phyloP scores from a whole-genome alignment of 805 yeast genomes.

The Barnettozyma californica region DNA sequence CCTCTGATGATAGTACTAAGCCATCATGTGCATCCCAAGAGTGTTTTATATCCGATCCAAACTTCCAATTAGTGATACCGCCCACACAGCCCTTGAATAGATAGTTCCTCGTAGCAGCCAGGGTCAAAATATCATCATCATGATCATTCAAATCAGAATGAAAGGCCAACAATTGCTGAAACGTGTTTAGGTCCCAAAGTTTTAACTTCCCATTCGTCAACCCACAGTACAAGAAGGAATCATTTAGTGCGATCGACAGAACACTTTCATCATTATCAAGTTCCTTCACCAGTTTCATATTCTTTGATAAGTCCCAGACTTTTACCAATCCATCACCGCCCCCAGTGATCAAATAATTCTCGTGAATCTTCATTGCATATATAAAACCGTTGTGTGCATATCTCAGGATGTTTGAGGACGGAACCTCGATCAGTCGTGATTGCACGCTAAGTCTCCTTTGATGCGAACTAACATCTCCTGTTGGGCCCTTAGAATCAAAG shows the following conservation, averaged over 20 bases:
- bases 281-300: conserved; percentile 26
- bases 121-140: conserved; percentile 48
- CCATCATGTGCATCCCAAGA: conserved; percentile 53
- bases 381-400: conserved; percentile 94
- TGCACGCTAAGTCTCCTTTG: conserved; percentile 3
- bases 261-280: conserved; percentile 67
- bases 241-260: conserved; percentile 58
- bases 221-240: conserved; percentile 79
- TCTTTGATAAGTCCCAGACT: conserved; percentile 55
- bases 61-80: conserved; percentile 47
- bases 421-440: conserved; percentile 55
- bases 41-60: conserved; percentile 37
- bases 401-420: conserved; percentile 55
- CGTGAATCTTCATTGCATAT: conserved; percentile 46
- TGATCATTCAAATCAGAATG: conserved; percentile 31
- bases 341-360: conserved; percentile 52
- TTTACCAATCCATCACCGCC: conserved; percentile 92
- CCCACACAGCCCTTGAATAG: conserved; percentile 52
- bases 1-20: conserved; percentile 51
- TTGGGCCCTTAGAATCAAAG: conserved; percentile 87
- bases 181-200: conserved; percentile 83
- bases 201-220: conserved; percentile 67
- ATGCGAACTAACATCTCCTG: conserved; percentile 40
- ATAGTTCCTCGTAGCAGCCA: conserved; percentile 51
- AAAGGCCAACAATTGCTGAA: conserved; percentile 53